These are phyloP conservation scores for Psilocybe tampanensis DNA, from an alignment of 768 basidiomycete species.

Conservation along the genomic window DNA sequence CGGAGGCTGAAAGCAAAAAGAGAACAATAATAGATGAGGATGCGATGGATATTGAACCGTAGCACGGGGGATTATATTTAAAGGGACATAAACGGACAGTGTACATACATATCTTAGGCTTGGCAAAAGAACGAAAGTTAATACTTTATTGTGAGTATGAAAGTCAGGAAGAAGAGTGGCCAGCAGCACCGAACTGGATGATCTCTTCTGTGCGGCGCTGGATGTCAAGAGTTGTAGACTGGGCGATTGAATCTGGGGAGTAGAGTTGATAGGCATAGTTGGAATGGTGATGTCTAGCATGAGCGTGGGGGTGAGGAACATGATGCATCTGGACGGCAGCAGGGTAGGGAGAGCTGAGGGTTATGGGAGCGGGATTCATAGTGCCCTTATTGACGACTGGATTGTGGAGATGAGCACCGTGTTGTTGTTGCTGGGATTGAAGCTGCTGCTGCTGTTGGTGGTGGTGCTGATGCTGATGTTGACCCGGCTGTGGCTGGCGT, in stretches of 20 bases:
- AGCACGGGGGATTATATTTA: slow-evolving; percentile 15
- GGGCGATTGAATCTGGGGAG: slow-evolving; percentile 34
- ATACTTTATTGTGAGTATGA: slow-evolving; percentile 18
- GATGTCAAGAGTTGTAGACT: slow-evolving; percentile 34
- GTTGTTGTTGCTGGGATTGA: slow-evolving; percentile 13
- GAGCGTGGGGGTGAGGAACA: slow-evolving; percentile 78
- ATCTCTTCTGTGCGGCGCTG: slow-evolving; percentile 48
- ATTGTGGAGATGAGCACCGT: slow-evolving; percentile 9
- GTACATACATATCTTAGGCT: slow-evolving; percentile 19
- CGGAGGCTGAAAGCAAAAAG: slow-evolving; percentile 13
- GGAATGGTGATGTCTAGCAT: slow-evolving; percentile 71
- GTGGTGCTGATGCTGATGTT: background rate
- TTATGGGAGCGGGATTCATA: slow-evolving; percentile 41
- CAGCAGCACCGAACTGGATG: slow-evolving; percentile 46
- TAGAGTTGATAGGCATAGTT: slow-evolving; percentile 38
- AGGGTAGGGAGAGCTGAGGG: slow-evolving; percentile 61
- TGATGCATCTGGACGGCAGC: slow-evolving; percentile 70
- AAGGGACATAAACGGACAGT: slow-evolving; percentile 16
- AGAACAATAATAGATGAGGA: slow-evolving; percentile 30
- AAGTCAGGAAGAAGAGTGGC: slow-evolving; percentile 27
- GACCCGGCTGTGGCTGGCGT: slow-evolving; percentile 1
- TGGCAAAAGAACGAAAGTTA: slow-evolving; percentile 23
- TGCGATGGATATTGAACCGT: slow-evolving; percentile 58
- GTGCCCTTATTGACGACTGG: slow-evolving; percentile 22
- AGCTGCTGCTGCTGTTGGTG: slow-evolving; percentile 15